Evolutionary conservation across 305 asterid species (phyloP).

Genomic region (Fraxinus paxiana): DNA sequence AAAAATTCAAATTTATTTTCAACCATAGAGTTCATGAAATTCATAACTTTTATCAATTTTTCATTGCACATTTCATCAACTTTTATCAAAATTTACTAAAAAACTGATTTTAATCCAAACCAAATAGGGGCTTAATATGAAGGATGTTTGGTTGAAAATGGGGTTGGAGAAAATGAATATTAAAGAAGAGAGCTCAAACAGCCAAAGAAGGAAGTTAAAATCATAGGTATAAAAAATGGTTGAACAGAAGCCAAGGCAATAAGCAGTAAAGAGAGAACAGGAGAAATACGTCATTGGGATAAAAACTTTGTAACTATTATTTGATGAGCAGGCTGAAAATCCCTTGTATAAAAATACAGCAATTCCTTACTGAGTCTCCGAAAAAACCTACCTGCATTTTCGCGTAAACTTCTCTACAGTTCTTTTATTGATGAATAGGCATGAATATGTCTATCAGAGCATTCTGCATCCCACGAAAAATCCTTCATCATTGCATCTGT

Average conservation of each 20-base stretch:
- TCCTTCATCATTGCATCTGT: slow-evolving; percentile 57
- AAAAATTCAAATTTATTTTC: not conserved
- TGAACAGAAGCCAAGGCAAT: not conserved
- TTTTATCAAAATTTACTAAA: not conserved
- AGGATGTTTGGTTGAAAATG: not conserved
- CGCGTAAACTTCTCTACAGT: slow-evolving; percentile 18
- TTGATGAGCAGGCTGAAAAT: not conserved
- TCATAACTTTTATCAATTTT: not conserved
- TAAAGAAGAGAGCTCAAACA: not conserved
- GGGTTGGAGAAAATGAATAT: not conserved
- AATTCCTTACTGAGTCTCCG: not conserved
- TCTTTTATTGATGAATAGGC: slow-evolving; percentile 49
- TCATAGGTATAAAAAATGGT: not conserved
- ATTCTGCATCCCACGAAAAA: slow-evolving; percentile 71
- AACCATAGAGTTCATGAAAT: not conserved
- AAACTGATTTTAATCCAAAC: not conserved
- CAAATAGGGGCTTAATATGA: not conserved
- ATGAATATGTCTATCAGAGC: slow-evolving; percentile 52
- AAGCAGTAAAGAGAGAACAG: not conserved
- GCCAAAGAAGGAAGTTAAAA: not conserved
- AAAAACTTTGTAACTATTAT: not conserved
- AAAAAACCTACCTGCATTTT: not conserved
- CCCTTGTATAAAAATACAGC: not conserved
- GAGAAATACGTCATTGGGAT: not conserved
- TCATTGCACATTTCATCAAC: not conserved